Evolutionary conservation across 495 filamentous ascomycete species (phyloP).

Genomic region (Tetracladium setigerum): DNA sequence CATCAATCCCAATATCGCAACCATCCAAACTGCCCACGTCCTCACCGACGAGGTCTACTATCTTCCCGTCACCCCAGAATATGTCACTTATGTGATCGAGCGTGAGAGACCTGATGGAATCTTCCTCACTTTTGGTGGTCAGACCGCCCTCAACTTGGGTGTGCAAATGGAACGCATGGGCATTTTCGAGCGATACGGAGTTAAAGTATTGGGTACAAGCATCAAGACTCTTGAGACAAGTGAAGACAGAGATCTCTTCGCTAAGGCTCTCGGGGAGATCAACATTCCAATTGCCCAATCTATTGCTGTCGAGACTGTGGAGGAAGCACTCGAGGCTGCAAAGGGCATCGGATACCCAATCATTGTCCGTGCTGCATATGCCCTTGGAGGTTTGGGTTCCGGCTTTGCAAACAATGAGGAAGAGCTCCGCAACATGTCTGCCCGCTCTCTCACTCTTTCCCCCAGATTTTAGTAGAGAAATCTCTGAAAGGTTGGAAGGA

Average conservation of each 20-base stretch:
- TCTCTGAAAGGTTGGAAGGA: conserved; percentile 99
- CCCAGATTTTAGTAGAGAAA: conserved; percentile 97
- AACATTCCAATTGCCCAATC: conserved; percentile 95
- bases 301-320: conserved; percentile 81
- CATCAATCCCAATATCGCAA: conserved; percentile 98
- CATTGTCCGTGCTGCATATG: conserved; percentile 94
- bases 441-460: conserved; percentile 87
- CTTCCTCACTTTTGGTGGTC: conserved; percentile 93
- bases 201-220: conserved; percentile 90
- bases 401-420: conserved; percentile 94
- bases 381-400: conserved; percentile 89
- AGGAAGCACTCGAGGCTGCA: conserved; percentile 84
- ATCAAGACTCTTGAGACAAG: conserved; percentile 89
- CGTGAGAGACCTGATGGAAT: conserved; percentile 93
- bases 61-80: conserved; percentile 91
- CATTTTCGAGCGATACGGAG: conserved; percentile 87
- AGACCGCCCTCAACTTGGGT: conserved; percentile 92
- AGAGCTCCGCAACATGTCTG: conserved; percentile 86
- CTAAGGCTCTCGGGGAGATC: conserved; percentile 82
- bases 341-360: conserved; percentile 88
- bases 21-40: conserved; percentile 93
- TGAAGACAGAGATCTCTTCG: conserved; percentile 93
- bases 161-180: conserved; percentile 97
- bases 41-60: conserved; percentile 98
- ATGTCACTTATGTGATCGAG: conserved; percentile 94